These are phyloP conservation scores for Ceratocystis smalleyi DNA, from an alignment of 2,329 filamentous ascomycete species.

Conservation along the genomic window DNA sequence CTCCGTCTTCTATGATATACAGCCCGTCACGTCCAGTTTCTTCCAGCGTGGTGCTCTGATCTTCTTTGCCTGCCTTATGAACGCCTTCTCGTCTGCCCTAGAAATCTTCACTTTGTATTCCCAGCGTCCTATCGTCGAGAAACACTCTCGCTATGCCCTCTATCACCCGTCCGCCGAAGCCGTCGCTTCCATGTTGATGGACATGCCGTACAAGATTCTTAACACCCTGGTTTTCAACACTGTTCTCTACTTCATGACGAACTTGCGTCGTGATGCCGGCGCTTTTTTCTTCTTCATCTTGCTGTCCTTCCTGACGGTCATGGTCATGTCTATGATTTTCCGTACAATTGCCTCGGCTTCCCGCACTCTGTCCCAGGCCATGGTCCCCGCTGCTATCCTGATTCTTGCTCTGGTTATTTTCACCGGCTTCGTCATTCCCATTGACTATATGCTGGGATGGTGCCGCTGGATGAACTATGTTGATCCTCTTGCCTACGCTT, in stretches of 20 bases:
- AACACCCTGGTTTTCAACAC: constrained; percentile 66
- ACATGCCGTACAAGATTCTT: constrained; percentile 68
- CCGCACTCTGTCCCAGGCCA: constrained; percentile 49
- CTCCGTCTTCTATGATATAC: constrained; percentile 67
- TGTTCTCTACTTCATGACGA: constrained; percentile 74
- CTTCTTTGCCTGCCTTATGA: constrained; percentile 79
- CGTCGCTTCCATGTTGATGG: constrained; percentile 70
- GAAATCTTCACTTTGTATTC: constrained; percentile 77
- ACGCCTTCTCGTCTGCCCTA: constrained; percentile 65
- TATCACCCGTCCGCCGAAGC: constrained; percentile 85
- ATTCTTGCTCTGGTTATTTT: constrained; percentile 53
- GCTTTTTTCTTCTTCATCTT: constrained; percentile 78
- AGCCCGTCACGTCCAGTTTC: constrained; percentile 52
- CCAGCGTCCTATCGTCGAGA: constrained; percentile 83
- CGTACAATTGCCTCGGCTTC: constrained; percentile 64
- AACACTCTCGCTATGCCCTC: constrained; percentile 70
- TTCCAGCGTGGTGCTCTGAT: constrained; percentile 64
- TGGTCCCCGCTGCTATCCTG: constrained; percentile 43
- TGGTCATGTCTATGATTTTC: constrained; percentile 80
- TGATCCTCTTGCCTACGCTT: constrained; percentile 64
- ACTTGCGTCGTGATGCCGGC: constrained; percentile 56
- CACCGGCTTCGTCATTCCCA: constrained; percentile 53
- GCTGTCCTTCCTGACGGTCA: constrained; percentile 54
- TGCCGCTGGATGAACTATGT: constrained; percentile 72
- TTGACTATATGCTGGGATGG: constrained; percentile 61